Evolutionary conservation across 192 early-diverging fungal species (phyloP).

Genomic region (Podila minutissima): DNA sequence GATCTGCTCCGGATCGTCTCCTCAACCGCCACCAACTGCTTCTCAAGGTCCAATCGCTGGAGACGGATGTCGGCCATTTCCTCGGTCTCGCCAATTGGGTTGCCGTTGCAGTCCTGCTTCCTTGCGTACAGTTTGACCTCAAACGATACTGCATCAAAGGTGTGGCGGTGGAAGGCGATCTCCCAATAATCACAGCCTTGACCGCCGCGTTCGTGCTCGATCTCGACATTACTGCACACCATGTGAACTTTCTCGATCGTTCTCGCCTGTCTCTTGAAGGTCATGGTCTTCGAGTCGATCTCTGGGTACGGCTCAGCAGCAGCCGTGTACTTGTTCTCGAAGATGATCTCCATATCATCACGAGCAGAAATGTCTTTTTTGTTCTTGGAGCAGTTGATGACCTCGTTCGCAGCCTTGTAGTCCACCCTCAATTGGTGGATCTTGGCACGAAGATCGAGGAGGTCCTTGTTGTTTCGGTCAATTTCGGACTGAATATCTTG

Average conservation of each 20-base stretch:
- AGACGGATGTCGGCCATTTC: background rate
- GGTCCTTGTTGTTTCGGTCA: background rate
- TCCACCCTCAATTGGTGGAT: background rate
- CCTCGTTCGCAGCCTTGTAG: background rate
- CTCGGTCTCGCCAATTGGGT: background rate
- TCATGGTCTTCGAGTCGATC: background rate
- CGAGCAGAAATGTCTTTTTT: background rate
- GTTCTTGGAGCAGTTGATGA: background rate
- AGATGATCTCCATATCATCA: background rate
- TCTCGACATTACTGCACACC: background rate
- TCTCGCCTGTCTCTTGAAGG: background rate
- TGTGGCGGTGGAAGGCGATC: background rate
- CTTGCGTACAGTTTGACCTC: background rate
- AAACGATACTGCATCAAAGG: background rate
- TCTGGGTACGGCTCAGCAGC: background rate
- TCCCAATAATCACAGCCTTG: background rate
- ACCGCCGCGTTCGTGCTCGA: background rate
- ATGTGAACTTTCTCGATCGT: background rate
- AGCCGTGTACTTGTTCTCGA: background rate
- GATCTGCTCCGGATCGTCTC: too few relatives aligned
- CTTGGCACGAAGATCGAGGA: background rate
- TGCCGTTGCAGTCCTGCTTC: background rate
- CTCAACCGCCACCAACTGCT: too few relatives aligned
- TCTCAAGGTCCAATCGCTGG: too few relatives aligned
- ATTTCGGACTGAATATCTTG: background rate